A percentile compares a stretch with the other conserved stretches of the same genome.
phyloP scores from a whole-genome alignment of 306 rosid genomes.

The Begonia masoniana region DNA sequence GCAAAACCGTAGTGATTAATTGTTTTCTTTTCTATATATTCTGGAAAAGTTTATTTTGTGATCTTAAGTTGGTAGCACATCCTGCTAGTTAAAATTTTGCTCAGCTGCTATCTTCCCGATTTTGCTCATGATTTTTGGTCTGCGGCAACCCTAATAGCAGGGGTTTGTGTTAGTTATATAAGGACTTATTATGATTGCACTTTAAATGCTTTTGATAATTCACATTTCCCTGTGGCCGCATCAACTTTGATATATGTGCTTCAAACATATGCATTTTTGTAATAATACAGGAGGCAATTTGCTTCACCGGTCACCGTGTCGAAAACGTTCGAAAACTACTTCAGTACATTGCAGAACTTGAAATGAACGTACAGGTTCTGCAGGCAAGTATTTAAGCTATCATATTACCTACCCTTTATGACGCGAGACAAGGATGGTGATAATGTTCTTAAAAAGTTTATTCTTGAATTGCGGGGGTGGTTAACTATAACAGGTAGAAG shows the following conservation, averaged over 20 bases:
- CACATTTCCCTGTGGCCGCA: no score
- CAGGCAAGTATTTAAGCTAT: slow-evolving; percentile 51
- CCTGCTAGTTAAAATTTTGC: slow-evolving; percentile 2
- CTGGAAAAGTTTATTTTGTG: slow-evolving; percentile 4
- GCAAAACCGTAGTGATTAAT: slow-evolving; percentile 73
- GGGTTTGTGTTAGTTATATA: no score
- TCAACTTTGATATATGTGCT: no score
- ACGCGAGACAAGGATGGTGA: not conserved
- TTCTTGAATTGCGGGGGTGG: slow-evolving; percentile 4
- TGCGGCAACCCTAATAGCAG: no score
- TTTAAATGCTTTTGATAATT: no score
- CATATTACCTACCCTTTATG: not conserved
- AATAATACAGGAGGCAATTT: slow-evolving; percentile 71
- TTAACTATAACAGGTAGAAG: slow-evolving; percentile 57
- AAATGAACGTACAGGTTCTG: slow-evolving; percentile 88
- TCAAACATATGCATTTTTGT: no score
- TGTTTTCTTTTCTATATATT: slow-evolving; percentile 6
- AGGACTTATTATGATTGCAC: no score
- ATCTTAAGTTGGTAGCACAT: slow-evolving; percentile 7
- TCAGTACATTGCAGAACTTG: slow-evolving; percentile 97
- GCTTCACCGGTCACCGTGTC: slow-evolving; percentile 99
- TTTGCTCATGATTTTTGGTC: no score
- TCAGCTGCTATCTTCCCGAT: not conserved
- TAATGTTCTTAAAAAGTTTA: no score
- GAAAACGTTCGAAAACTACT: slow-evolving; percentile 94